These are phyloP conservation scores for Fusarium zealandicum DNA, from an alignment of 2,329 filamentous ascomycete species.

Conservation along the genomic window DNA sequence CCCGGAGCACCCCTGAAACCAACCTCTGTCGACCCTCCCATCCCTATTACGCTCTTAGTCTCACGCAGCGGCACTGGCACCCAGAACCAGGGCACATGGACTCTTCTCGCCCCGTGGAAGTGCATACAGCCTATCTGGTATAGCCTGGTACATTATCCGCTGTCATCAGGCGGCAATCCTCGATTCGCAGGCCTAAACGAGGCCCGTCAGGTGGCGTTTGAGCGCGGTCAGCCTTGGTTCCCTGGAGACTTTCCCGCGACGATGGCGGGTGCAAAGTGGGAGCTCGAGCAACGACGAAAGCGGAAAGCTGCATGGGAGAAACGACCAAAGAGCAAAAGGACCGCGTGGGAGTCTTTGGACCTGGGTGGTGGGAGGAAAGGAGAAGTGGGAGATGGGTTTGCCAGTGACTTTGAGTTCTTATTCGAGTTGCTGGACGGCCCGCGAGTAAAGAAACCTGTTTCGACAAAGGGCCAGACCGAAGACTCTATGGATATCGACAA, in stretches of 20 bases:
- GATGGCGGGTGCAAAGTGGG: conserved; percentile 79
- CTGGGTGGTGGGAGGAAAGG: conserved; percentile 78
- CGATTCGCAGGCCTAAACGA: conserved; percentile 85
- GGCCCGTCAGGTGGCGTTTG: conserved; percentile 80
- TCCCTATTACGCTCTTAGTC: conserved; percentile 77
- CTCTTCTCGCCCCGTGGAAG: conserved; percentile 86
- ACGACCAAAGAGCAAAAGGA: conserved; percentile 81
- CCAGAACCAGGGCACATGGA: conserved; percentile 76
- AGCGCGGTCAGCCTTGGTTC: conserved; percentile 81
- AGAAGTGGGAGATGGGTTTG: conserved; percentile 82
- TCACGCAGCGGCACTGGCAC: conserved; percentile 57
- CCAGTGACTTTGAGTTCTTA: conserved; percentile 83
- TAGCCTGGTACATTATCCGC: conserved; percentile 79
- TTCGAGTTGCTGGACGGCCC: conserved; percentile 48
- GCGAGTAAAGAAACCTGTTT: conserved; percentile 16
- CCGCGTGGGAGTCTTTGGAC: conserved; percentile 76
- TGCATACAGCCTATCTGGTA: conserved; percentile 89
- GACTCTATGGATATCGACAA: conserved; percentile 46
- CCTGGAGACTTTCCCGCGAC: conserved; percentile 86
- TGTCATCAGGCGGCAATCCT: conserved; percentile 81
- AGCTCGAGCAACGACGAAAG: conserved; percentile 70
- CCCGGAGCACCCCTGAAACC: conserved; percentile 69
- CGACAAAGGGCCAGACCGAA: conserved; percentile 30
- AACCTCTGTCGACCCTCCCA: conserved; percentile 70
- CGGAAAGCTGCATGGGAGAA: conserved; percentile 80